Evolutionary conservation across 2,329 filamentous ascomycete species (phyloP), one percentile per base, ranked within the genome.

Genomic region (Pseudonectria buxi): DNA sequence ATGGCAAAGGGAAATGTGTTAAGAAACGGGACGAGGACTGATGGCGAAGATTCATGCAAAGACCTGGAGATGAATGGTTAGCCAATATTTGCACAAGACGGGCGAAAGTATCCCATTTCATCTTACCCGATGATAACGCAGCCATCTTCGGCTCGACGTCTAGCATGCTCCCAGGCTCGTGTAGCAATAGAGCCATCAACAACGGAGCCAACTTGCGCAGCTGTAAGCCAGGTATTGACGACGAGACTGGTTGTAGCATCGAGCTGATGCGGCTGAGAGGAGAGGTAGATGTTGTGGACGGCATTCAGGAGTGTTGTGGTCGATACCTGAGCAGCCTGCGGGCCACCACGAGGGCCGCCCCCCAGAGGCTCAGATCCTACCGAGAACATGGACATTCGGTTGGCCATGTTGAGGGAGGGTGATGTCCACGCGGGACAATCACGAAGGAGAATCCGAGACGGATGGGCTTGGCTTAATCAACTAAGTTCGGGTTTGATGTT

Each of bases 101-200:
- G 3, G 30, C 12, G 6, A 1, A n/a, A 7, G 4, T 33, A 1
- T 14, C 18, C 6, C 24, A 2, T 24, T 18, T n/a, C 25, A 34
- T 63, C 79, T 49, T 71, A 94, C 87, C 85, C 84, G 48, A 98
- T 65, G 35, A 96, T 72, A 45, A 98, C 84, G 57, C 89, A 95
- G 12, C 87, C 89, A 65, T 98, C 92, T 61, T 98, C 92, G 28
- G 92, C 92, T 66, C 92, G 78, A 43, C 92, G 80, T 49, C 90
- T 78, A 37, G 92, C 90, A 69, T 98, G 92, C 65, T 98, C 92
- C 90, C 92, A 98, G 3, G 89, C 88, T 57, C 86, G 78, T 34
- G 78, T 71, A 12, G 86, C 85, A 33, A 98, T 65, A 14, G 83
- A 76, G 28, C 76, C 65, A 62, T 98, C 92, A 28, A 96, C 77